phyloP scores from a whole-genome alignment of 768 basidiomycete genomes.

The Albatrellus ellisii region DNA sequence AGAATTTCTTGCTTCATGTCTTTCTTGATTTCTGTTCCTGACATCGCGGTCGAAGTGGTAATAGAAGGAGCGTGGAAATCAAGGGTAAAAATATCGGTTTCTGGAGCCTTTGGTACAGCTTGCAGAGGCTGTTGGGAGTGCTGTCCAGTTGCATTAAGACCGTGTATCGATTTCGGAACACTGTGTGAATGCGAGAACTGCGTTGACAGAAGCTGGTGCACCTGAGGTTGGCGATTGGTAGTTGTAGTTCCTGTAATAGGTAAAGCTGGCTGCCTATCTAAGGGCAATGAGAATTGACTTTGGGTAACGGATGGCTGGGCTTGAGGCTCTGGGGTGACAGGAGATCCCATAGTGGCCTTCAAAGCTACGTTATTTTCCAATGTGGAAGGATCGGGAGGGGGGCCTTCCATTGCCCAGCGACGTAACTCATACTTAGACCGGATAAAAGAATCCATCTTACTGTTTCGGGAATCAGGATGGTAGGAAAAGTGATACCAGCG shows the following conservation, averaged over 20 bases:
- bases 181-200: constrained; percentile 8
- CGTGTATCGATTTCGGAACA: neutral
- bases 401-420: constrained; percentile 90
- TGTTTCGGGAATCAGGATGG: constrained; percentile 19
- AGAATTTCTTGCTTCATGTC: constrained; percentile 80
- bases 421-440: constrained; percentile 92
- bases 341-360: constrained; percentile 13
- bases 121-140: constrained; percentile 19
- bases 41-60: constrained; percentile 20
- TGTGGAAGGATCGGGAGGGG: constrained; percentile 68
- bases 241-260: constrained; percentile 13
- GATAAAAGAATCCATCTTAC: constrained; percentile 97
- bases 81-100: constrained; percentile 69
- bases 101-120: constrained; percentile 21
- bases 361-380: constrained; percentile 38
- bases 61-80: constrained; percentile 65
- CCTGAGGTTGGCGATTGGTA: constrained; percentile 32
- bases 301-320: constrained; percentile 16
- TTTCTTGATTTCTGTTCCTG: too few species aligned
- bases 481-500: neutral
- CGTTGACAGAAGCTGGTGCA: constrained; percentile 42
- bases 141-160: constrained; percentile 8
- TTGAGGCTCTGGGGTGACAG: constrained; percentile 13
- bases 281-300: constrained; percentile 20
- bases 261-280: constrained; percentile 17